These are phyloP conservation scores for Populus hybrid DNA, from an alignment of 441 rosid species.

Conservation along the genomic window DNA sequence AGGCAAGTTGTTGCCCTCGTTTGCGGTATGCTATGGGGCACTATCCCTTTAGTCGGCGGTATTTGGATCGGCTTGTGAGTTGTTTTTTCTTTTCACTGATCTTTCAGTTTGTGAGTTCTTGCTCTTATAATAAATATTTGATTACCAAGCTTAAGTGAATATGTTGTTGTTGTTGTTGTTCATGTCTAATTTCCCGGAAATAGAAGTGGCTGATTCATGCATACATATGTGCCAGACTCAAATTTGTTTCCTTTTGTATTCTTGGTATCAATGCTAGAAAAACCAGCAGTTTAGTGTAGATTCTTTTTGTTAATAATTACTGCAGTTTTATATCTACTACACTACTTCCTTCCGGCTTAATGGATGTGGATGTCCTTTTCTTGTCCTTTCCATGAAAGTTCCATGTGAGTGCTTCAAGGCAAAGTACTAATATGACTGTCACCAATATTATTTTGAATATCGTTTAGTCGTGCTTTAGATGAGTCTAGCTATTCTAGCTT, in stretches of 20 bases:
- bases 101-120: background rate
- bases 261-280: background rate
- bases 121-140: background rate
- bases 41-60: conserved; percentile 82
- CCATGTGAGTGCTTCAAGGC: background rate
- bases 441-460: background rate
- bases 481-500: background rate
- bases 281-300: background rate
- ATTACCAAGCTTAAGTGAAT: background rate
- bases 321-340: background rate
- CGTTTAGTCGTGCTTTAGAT: background rate
- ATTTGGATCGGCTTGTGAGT: conserved; percentile 86
- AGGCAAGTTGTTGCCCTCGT: conserved; percentile 70
- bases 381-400: background rate
- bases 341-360: too few species aligned
- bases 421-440: background rate
- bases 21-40: conserved; percentile 84
- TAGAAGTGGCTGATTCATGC: background rate
- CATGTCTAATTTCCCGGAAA: background rate
- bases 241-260: background rate
- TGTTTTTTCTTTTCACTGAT: background rate
- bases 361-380: background rate
- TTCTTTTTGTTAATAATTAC: background rate
- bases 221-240: background rate
- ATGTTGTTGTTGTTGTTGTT: background rate